Evolutionary conservation across 257 asterid genomes (phyloP).

Genomic region (Rauvolfia tetraphylla): DNA sequence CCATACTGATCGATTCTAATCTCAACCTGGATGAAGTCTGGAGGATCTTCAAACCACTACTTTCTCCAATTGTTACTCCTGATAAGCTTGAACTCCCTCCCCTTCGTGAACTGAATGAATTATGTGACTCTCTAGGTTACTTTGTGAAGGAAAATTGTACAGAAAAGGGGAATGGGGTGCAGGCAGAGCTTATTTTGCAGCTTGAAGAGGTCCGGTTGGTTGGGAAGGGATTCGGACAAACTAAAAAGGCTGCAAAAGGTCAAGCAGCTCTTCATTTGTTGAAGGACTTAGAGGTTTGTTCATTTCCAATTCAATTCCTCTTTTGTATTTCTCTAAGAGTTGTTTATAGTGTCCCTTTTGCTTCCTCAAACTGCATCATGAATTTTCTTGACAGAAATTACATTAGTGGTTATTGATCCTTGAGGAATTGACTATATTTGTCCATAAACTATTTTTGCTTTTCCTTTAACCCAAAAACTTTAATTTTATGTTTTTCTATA

Average conservation of each 20-base stretch:
- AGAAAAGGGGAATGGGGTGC: slow-evolving; percentile 44
- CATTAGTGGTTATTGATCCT: background rate
- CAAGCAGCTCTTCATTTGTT: slow-evolving; percentile 71
- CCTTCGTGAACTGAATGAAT: slow-evolving; percentile 66
- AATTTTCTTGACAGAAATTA: background rate
- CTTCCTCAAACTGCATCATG: background rate
- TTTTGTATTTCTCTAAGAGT: background rate
- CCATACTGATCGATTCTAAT: slow-evolving; percentile 75
- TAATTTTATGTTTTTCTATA: too few species aligned
- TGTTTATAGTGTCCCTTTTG: background rate
- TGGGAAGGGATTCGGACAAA: slow-evolving; percentile 58
- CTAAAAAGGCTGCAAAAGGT: slow-evolving; percentile 67
- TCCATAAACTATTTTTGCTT: too few species aligned
- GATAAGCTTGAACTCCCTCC: slow-evolving; percentile 87
- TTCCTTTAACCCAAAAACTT: too few species aligned
- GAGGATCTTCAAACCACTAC: slow-evolving; percentile 65
- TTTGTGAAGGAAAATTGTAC: slow-evolving; percentile 39
- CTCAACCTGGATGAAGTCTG: slow-evolving; percentile 71
- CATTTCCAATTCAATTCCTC: slow-evolving; percentile 4
- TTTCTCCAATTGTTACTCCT: slow-evolving; percentile 92
- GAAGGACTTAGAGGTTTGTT: slow-evolving; percentile 72
- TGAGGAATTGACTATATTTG: too few species aligned
- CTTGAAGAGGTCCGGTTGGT: slow-evolving; percentile 56
- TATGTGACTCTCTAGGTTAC: slow-evolving; percentile 87
- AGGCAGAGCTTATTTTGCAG: slow-evolving; percentile 59